Conservation (phyloP, 2,329 filamentous ascomycete genomes). For the Hypoxylon sp. region DNA sequence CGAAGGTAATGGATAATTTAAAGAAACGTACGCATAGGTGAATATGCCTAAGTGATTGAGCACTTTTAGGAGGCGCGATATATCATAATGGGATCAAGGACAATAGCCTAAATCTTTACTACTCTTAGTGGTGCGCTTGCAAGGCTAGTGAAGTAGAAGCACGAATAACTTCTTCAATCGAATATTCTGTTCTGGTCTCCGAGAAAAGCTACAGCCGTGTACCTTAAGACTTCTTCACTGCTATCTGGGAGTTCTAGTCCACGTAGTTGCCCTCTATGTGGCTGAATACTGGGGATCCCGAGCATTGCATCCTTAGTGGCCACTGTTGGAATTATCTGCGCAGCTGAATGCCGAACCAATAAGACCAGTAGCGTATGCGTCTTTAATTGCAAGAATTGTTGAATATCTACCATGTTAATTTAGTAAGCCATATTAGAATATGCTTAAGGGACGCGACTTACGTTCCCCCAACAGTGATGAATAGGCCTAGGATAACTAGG, state of each 20-base stretch:
- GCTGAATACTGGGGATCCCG: too few relatives aligned
- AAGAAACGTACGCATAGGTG: background rate
- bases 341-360: slow-evolving; percentile 47
- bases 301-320: background rate
- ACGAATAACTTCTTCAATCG: too few relatives aligned
- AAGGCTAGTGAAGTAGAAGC: too few relatives aligned
- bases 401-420: slow-evolving; percentile 39
- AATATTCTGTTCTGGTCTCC: too few relatives aligned
- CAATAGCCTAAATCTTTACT: too few relatives aligned
- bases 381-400: slow-evolving; percentile 41
- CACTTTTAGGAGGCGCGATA: background rate
- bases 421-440: background rate
- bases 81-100: background rate
- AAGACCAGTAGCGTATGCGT: slow-evolving; percentile 40
- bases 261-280: background rate
- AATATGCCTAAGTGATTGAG: background rate
- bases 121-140: too few relatives aligned
- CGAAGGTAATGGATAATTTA: background rate
- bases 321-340: slow-evolving; percentile 44
- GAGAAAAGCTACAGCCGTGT: too few relatives aligned
- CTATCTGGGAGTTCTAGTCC: background rate
- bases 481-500: slow-evolving; percentile 40
- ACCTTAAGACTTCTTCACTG: too few relatives aligned
- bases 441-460: slow-evolving; percentile 19
- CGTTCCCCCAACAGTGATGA: slow-evolving; percentile 43